These are phyloP conservation scores for Suillus fuscotomentosus DNA, from an alignment of 768 basidiomycete genomes.

Conservation along the genomic window DNA sequence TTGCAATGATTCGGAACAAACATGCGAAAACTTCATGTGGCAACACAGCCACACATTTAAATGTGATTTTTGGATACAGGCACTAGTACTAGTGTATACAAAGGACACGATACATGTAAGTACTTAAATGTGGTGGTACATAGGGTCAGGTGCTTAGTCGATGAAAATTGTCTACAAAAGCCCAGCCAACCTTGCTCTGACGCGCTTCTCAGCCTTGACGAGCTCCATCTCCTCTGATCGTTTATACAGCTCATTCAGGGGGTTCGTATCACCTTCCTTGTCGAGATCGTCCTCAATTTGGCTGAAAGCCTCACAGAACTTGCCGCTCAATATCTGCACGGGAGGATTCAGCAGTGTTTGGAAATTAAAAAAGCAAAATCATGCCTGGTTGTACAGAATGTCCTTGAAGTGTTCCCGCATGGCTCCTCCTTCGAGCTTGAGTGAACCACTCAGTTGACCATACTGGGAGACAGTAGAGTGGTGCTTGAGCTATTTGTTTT, in stretches of 20 bases:
- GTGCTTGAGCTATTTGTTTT: constrained; percentile 46
- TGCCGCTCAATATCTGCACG: constrained; percentile 54
- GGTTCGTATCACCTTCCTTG: constrained; percentile 52
- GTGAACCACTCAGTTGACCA: constrained; percentile 58
- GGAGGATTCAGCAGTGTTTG: not conserved
- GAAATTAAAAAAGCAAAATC: constrained; percentile 5
- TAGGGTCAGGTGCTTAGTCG: not conserved
- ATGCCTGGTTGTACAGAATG: constrained; percentile 55
- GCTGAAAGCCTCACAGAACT: constrained; percentile 54
- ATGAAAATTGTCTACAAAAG: constrained; percentile 26
- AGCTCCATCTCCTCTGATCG: constrained; percentile 51
- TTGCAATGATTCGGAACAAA: constrained; percentile 17
- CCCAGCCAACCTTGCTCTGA: constrained; percentile 47
- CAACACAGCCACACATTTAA: constrained; percentile 24
- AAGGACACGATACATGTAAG: not conserved
- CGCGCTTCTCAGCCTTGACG: constrained; percentile 58
- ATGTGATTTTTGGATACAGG: not conserved
- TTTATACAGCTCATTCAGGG: constrained; percentile 52
- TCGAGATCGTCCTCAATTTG: constrained; percentile 56
- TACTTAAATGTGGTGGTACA: constrained; percentile 1
- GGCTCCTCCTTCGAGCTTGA: constrained; percentile 51
- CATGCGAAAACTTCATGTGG: constrained; percentile 35
- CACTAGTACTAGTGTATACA: not conserved
- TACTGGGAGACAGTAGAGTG: constrained; percentile 63
- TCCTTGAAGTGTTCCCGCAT: constrained; percentile 54